A percentile compares a stretch with the other conserved stretches of the same genome.
Conservation (phyloP, 176 grass and related monocot species). For the Paspalum vaginatum region DNA sequence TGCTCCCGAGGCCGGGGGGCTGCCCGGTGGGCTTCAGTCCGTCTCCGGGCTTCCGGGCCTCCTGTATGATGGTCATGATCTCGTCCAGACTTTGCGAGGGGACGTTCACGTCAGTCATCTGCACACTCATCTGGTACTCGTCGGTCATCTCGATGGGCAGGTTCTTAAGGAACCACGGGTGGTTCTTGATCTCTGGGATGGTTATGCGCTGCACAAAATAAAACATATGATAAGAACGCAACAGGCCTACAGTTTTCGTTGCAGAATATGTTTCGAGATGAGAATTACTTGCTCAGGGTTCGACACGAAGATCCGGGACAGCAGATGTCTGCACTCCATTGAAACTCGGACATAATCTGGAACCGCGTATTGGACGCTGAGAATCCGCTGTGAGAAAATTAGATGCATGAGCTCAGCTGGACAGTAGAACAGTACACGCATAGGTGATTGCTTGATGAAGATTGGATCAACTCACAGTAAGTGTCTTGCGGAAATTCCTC, state of each 20-base stretch:
- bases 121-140: constrained; percentile 63
- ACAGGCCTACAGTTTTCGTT: background rate
- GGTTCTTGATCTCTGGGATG: constrained; percentile 95
- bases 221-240: constrained; percentile 23
- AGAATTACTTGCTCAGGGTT: constrained; percentile 82
- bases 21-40: constrained; percentile 51
- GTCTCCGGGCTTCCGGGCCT: constrained; percentile 54
- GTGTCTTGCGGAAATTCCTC: constrained; percentile 90
- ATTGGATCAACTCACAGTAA: constrained; percentile 61
- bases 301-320: constrained; percentile 92
- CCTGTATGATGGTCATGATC: constrained; percentile 74
- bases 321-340: constrained; percentile 82
- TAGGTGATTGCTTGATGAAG: constrained; percentile 4
- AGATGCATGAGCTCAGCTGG: background rate
- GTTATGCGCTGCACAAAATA: constrained; percentile 72
- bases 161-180: constrained; percentile 98
- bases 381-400: constrained; percentile 72
- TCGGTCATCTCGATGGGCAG: constrained; percentile 93
- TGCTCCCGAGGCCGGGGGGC: constrained; percentile 63
- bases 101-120: constrained; percentile 31
- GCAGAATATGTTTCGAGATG: background rate
- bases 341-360: constrained; percentile 89
- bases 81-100: constrained; percentile 70
- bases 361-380: constrained; percentile 80
- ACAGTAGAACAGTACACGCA: background rate